A percentile compares a stretch with the other conserved stretches of the same genome.
These are phyloP conservation scores for Paxillus rubicundulus DNA, from an alignment of 768 basidiomycete species.

Conservation along the genomic window DNA sequence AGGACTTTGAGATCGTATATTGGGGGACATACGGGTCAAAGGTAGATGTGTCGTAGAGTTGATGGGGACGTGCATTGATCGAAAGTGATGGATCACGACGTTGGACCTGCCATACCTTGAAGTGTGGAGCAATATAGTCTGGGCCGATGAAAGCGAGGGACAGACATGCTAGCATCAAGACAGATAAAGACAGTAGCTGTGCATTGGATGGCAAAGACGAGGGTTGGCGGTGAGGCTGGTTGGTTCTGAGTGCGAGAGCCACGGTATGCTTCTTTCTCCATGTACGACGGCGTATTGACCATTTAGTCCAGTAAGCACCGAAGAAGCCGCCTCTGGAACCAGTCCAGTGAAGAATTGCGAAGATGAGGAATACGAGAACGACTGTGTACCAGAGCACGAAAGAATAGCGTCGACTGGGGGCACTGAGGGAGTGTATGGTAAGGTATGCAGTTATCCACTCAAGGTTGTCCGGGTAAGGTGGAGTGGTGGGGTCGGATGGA, in stretches of 20 bases:
- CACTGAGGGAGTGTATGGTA: slow-evolving; percentile 52
- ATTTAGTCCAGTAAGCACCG: slow-evolving; percentile 57
- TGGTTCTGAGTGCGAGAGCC: slow-evolving; percentile 30
- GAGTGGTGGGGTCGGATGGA: slow-evolving; percentile 42
- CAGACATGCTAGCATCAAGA: slow-evolving; percentile 44
- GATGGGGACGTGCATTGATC: slow-evolving; percentile 16
- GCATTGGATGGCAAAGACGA: slow-evolving; percentile 59
- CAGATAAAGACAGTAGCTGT: slow-evolving; percentile 49
- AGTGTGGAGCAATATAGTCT: slow-evolving; percentile 61
- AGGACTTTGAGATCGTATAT: slow-evolving; percentile 62
- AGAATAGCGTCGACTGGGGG: slow-evolving; percentile 51
- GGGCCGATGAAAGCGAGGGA: slow-evolving; percentile 56
- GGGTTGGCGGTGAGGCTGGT: slow-evolving; percentile 41
- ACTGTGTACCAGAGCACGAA: slow-evolving; percentile 61
- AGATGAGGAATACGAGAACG: slow-evolving; percentile 38
- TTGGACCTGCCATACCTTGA: slow-evolving; percentile 44
- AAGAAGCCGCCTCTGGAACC: slow-evolving; percentile 40
- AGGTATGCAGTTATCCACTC: slow-evolving; percentile 60
- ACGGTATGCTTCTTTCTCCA: slow-evolving; percentile 49
- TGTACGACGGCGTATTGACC: slow-evolving; percentile 56
- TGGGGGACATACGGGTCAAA: slow-evolving; percentile 44
- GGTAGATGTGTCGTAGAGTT: slow-evolving; percentile 28
- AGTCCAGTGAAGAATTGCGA: slow-evolving; percentile 43
- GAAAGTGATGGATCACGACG: slow-evolving; percentile 13
- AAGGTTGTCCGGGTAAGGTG: slow-evolving; percentile 41